Conservation (phyloP, 2,329 filamentous ascomycete species). For the Cadophora gregata region DNA sequence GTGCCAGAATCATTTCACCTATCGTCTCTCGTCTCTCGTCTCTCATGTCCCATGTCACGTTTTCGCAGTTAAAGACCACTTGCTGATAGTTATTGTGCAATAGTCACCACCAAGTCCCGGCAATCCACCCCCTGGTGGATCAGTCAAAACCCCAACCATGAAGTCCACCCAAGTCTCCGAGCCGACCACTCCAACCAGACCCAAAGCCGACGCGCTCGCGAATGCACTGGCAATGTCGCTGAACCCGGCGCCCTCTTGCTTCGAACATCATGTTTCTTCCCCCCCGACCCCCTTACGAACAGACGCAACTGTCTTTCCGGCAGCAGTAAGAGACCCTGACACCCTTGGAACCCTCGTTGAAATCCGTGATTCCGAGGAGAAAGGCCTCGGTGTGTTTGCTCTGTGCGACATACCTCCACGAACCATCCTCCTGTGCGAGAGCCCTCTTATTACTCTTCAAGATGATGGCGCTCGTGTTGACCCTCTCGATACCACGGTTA, state of each 20-base stretch:
- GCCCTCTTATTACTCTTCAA: conserved; percentile 33
- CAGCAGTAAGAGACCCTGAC: conserved; percentile 33
- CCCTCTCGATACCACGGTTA: conserved; percentile 28
- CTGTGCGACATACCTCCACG: conserved; percentile 30
- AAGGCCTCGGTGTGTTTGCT: conserved; percentile 38
- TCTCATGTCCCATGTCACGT: background rate
- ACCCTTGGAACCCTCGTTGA: conserved; percentile 35
- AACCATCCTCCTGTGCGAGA: conserved; percentile 35
- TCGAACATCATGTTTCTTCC: conserved; percentile 16
- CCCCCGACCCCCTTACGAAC: conserved; percentile 12
- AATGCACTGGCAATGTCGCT: conserved; percentile 11
- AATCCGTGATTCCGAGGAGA: conserved; percentile 28
- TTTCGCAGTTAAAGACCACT: conserved; percentile 27
- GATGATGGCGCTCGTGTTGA: conserved; percentile 32
- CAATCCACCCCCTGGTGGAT: background rate
- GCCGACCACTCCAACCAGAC: background rate
- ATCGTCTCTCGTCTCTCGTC: too few species aligned
- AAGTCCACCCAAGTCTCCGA: background rate
- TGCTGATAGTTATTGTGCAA: conserved; percentile 25
- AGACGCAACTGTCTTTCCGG: conserved; percentile 3
- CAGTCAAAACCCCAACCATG: background rate
- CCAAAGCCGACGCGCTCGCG: background rate
- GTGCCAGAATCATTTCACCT: too few species aligned
- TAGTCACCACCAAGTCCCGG: background rate
- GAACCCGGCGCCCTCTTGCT: background rate